Percentiles rank a stretch among this genome's conserved stretches.
These are phyloP conservation scores for Globisporangium cystogenes DNA, from an alignment of 352 stramenopile genomes.

Conservation along the genomic window DNA sequence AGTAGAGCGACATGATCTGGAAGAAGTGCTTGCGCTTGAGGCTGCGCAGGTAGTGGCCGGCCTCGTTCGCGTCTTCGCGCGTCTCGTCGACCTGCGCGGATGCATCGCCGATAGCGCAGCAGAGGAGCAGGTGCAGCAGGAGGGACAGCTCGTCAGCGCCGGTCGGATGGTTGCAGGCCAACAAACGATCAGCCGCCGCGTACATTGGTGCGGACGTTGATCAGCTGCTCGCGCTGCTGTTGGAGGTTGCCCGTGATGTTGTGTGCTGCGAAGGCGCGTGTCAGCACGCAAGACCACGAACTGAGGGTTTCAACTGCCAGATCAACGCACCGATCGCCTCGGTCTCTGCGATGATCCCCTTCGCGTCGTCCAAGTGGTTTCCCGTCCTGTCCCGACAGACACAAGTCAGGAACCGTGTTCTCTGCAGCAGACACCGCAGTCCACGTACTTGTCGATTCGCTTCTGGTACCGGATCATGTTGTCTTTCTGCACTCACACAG, in stretches of 20 bases:
- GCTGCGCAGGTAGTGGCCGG: constrained; percentile 59
- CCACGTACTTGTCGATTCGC: constrained; percentile 45
- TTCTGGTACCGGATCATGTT: constrained; percentile 70
- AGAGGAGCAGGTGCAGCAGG: not conserved
- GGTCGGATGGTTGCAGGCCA: not conserved
- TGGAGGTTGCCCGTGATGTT: constrained; percentile 71
- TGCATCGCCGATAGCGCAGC: too few species aligned
- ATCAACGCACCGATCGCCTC: constrained; percentile 43
- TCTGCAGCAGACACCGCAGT: not conserved
- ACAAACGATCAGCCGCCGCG: constrained; percentile 5
- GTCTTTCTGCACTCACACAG: constrained; percentile 35
- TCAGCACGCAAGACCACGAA: not conserved
- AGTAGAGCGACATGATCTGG: constrained; percentile 73
- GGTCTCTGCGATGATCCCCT: constrained; percentile 60
- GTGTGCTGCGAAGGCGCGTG: constrained; percentile 20
- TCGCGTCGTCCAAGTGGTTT: constrained; percentile 62
- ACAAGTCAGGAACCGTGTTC: too few species aligned
- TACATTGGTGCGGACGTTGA: constrained; percentile 74
- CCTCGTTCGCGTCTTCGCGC: constrained; percentile 67
- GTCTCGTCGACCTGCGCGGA: constrained; percentile 50
- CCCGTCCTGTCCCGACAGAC: too few species aligned
- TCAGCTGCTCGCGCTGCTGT: constrained; percentile 65
- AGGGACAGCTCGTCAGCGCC: not conserved
- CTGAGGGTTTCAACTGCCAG: not conserved
- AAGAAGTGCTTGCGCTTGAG: constrained; percentile 78